Percentiles rank a stretch among this genome's conserved stretches.
phyloP scores from a whole-genome alignment of 2,329 filamentous ascomycete species.

The Trichoderma cornu-damae region DNA sequence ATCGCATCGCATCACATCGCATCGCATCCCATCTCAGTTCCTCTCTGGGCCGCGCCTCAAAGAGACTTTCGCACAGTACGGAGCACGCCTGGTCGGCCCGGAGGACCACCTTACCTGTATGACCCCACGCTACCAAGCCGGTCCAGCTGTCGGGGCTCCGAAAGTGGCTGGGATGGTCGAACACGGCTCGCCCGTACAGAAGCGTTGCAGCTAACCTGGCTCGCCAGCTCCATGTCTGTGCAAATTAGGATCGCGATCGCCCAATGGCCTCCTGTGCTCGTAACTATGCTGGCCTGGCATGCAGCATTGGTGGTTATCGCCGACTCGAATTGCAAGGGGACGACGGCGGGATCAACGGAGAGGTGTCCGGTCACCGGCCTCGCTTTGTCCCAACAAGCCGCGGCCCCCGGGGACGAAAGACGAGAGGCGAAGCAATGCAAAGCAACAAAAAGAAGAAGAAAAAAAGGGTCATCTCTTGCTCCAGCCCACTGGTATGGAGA shows the following conservation, averaged over 20 bases:
- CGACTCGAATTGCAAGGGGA: constrained; percentile 5
- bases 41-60: neutral
- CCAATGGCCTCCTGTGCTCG: neutral
- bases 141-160: constrained; percentile 12
- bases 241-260: constrained; percentile 13
- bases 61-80: constrained; percentile 20
- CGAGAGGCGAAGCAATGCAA: neutral
- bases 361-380: neutral
- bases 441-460: neutral
- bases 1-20: neutral
- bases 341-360: neutral
- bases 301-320: constrained; percentile 9
- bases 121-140: constrained; percentile 16
- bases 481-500: neutral
- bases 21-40: neutral
- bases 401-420: neutral
- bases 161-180: constrained; percentile 1
- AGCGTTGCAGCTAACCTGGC: constrained; percentile 7
- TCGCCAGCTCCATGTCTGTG: neutral
- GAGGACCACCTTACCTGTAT: too few relatives aligned
- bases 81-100: constrained; percentile 17
- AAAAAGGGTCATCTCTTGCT: neutral
- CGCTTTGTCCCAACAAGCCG: neutral
- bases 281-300: neutral
- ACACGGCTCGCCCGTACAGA: constrained; percentile 1